These are phyloP conservation scores for Fusarium chuoi DNA, from an alignment of 2,329 filamentous ascomycete genomes.

Conservation along the genomic window DNA sequence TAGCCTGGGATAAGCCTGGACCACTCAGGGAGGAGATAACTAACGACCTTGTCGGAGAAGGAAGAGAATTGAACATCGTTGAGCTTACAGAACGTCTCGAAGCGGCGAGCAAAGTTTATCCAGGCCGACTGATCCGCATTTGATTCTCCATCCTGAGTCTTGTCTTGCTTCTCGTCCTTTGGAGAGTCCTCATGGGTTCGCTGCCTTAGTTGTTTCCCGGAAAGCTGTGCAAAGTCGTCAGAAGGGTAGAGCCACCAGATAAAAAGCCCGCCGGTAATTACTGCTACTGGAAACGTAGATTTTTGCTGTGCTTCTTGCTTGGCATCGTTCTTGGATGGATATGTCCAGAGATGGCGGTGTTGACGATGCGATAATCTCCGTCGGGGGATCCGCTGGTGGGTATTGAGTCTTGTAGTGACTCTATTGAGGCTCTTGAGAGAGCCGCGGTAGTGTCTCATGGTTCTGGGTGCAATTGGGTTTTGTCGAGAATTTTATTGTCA, in stretches of 20 bases:
- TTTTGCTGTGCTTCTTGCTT: constrained; percentile 39
- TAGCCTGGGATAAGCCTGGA: constrained; percentile 79
- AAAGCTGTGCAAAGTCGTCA: constrained; percentile 54
- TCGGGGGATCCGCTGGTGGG: constrained; percentile 26
- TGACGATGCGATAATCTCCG: constrained; percentile 31
- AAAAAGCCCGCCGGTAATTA: constrained; percentile 52
- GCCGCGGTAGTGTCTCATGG: constrained; percentile 39
- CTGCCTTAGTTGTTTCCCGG: constrained; percentile 26
- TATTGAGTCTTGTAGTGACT: constrained; percentile 27
- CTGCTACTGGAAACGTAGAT: constrained; percentile 46
- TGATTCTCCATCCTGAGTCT: constrained; percentile 26
- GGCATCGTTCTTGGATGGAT: constrained; percentile 20
- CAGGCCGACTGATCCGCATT: constrained; percentile 55
- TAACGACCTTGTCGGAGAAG: constrained; percentile 70
- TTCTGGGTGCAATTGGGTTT: constrained; percentile 18
- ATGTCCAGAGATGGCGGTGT: constrained; percentile 33
- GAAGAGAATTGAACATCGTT: constrained; percentile 66
- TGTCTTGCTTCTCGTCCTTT: constrained; percentile 24
- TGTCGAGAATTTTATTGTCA: constrained; percentile 6
- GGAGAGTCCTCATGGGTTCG: constrained; percentile 6
- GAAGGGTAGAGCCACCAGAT: constrained; percentile 58
- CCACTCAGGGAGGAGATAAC: constrained; percentile 85
- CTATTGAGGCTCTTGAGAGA: constrained; percentile 37
- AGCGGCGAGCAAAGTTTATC: constrained; percentile 58
- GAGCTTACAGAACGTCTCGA: constrained; percentile 64